Conservation (phyloP, 2,329 filamentous ascomycete genomes). For the Aotearoamyces nothofagi region DNA sequence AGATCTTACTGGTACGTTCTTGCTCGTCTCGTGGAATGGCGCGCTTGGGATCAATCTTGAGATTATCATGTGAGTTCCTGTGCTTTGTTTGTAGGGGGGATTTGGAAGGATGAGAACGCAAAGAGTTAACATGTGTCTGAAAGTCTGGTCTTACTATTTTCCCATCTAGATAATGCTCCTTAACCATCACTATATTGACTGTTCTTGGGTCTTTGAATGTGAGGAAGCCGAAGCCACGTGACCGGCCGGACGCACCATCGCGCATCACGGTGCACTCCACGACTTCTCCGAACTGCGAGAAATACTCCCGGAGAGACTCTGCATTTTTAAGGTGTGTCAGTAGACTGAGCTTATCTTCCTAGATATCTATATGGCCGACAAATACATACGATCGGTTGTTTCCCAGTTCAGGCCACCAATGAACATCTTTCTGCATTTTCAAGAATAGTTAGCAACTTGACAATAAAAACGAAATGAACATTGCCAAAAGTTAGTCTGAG, state of each 20-base stretch:
- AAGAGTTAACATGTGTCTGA: conserved; percentile 7
- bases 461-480: no score
- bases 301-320: conserved; percentile 97
- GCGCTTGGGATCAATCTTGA: conserved; percentile 83
- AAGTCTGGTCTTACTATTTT: conserved; percentile 65
- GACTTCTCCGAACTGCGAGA: conserved; percentile 94
- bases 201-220: conserved; percentile 97
- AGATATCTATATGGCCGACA: background rate
- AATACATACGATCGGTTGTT: conserved; percentile 79
- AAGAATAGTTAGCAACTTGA: background rate
- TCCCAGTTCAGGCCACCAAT: conserved; percentile 99
- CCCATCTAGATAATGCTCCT: conserved; percentile 93
- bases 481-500: no score
- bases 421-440: conserved; percentile 82
- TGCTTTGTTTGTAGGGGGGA: conserved; percentile 13
- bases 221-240: conserved; percentile 90
- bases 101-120: conserved; percentile 5
- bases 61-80: conserved; percentile 9
- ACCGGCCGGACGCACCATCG: conserved; percentile 83
- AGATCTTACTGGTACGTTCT: conserved; percentile 97
- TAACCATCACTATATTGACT: conserved; percentile 99
- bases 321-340: conserved; percentile 6
- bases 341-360: no score
- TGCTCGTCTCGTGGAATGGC: conserved; percentile 96
- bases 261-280: conserved; percentile 99